Conservation (phyloP, 164 flowering plant species). For the Piper betle region DNA sequence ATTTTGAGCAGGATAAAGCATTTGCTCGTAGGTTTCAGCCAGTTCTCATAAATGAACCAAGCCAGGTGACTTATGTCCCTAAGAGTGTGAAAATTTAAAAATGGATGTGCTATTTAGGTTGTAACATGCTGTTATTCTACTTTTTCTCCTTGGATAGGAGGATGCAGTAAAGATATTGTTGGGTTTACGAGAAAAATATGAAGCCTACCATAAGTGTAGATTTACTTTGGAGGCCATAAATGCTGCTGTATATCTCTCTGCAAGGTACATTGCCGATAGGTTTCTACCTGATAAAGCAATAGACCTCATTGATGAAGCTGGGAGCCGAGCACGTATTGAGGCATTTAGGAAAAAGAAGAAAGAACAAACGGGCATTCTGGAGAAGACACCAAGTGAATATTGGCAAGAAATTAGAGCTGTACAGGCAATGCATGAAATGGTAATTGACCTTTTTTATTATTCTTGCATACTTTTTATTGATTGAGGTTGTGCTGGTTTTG, state of each 20-base stretch:
- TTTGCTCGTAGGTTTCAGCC: slow-evolving; percentile 80
- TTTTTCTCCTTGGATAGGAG: slow-evolving; percentile 29
- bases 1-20: slow-evolving; percentile 81
- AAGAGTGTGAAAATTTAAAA: too few species aligned
- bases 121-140: not conserved
- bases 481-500: not conserved
- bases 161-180: slow-evolving; percentile 62
- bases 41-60: slow-evolving; percentile 62
- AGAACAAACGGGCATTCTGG: slow-evolving; percentile 38
- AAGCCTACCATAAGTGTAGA: slow-evolving; percentile 62
- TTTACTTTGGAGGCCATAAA: slow-evolving; percentile 63
- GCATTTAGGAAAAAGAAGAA: slow-evolving; percentile 50
- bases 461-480: not conserved
- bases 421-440: slow-evolving; percentile 72
- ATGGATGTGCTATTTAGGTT: not conserved
- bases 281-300: slow-evolving; percentile 92
- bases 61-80: slow-evolving; percentile 34
- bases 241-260: slow-evolving; percentile 69
- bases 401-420: slow-evolving; percentile 84
- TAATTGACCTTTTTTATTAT: slow-evolving; percentile 13
- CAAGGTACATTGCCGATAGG: slow-evolving; percentile 74
- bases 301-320: slow-evolving; percentile 92
- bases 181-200: slow-evolving; percentile 74
- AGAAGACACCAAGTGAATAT: slow-evolving; percentile 59
- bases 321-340: slow-evolving; percentile 72